Base-by-base conservation (phyloP, 164 flowering plant species). In the Aristolochia californica region DNA sequence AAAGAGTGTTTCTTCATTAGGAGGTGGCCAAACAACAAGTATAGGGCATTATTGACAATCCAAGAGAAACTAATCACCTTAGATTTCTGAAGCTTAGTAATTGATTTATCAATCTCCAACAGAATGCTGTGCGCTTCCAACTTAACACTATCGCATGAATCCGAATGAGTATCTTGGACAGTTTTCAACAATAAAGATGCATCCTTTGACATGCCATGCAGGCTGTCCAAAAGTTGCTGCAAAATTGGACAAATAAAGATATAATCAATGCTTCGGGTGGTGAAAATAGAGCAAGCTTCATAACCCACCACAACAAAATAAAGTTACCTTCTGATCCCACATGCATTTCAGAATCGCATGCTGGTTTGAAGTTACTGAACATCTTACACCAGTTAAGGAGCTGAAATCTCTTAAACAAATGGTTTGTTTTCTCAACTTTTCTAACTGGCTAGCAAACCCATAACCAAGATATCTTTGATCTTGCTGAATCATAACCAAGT, bases 281-380 rank as follows among this genome's bases (percentile, higher is more conserved):
- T 9, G 44, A 60, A 62, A 23, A 22, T 34, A 34, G 40, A 34
- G 9, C 40, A 34, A 34, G 40, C 40, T 34, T 34, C 40, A 28
- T 34, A 8, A 34, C 10, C 4, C 10, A 13, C 0, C 20, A n/a
- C 45, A 18, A 15, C 30, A 22, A 43, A 40, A 53, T 17, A 61
- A 60, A 23, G 57, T 48, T 55, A 84, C 97, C 87, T 94, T 94
- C 58, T 90, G 99, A 52, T 78, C 76, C 97, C 96, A 85, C 93
- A 94, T 77, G 76, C 83, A 87, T 53, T 59, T 65, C 28, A 72
- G 55, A 45, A 61, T 68, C 44, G 66, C 75, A 64, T 58, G 70
- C 47, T 83, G 96, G 53, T 73, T 77, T 30, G 59, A 68, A 47
- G 68, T 22, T 47, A 78, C 27, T 34, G 51, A 58, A 56, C 63